Evolutionary conservation across 805 yeast species (phyloP).

Genomic region (Kregervanrija pseudodelftensis): DNA sequence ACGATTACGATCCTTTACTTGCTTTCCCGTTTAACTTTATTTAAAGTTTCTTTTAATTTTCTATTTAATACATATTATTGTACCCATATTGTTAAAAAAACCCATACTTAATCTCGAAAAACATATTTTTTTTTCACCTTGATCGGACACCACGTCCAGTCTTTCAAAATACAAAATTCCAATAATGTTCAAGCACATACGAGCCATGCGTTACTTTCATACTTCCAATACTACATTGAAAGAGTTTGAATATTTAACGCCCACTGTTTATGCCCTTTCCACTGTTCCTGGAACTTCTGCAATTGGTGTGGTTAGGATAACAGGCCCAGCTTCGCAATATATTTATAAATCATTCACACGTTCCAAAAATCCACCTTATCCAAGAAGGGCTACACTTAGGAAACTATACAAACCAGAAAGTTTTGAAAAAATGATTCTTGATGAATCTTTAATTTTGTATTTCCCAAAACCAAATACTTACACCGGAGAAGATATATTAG

Average conservation of each 20-base stretch:
- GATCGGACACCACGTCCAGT: too few species aligned
- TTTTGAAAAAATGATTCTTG: constrained; percentile 39
- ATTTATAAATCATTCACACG: constrained; percentile 43
- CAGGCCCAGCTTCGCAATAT: constrained; percentile 57
- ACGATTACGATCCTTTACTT: too few species aligned
- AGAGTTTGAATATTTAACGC: constrained; percentile 15
- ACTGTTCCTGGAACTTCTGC: constrained; percentile 81
- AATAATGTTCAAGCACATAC: too few species aligned
- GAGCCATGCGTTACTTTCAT: too few species aligned
- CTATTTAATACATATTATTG: too few species aligned
- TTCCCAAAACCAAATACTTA: constrained; percentile 73
- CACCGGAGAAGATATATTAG: constrained; percentile 89
- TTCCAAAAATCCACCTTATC: constrained; percentile 31
- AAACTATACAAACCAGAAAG: constrained; percentile 34
- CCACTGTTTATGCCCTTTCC: constrained; percentile 88
- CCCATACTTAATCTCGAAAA: too few species aligned
- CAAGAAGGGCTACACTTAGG: constrained; percentile 52
- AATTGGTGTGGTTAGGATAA: constrained; percentile 73
- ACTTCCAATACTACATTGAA: too few species aligned
- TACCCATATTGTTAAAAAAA: too few species aligned
- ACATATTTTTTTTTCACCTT: too few species aligned
- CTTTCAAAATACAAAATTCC: too few species aligned
- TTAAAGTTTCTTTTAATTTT: too few species aligned
- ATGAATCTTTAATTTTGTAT: constrained; percentile 65
- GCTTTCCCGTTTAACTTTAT: too few species aligned